Percentiles rank a stretch among this genome's conserved stretches.
Evolutionary conservation across 768 basidiomycete genomes (phyloP).

Genomic region (Mycena amicta): DNA sequence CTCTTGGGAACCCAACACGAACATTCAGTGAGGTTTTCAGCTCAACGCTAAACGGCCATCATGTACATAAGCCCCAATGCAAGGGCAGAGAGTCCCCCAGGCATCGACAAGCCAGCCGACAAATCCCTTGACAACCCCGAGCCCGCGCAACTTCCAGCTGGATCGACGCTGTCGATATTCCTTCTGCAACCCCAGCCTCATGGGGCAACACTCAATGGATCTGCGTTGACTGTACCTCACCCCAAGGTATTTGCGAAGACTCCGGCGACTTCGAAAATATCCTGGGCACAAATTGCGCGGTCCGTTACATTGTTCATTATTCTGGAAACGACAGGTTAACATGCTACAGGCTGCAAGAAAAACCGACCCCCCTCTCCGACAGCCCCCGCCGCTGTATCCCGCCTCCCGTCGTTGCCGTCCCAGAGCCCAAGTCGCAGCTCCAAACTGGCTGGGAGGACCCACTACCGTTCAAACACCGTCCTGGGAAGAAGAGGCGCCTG

Average conservation of each 20-base stretch:
- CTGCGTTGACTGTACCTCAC: conserved; percentile 43
- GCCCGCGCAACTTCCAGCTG: conserved; percentile 24
- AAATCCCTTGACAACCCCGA: conserved; percentile 23
- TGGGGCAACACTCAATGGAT: conserved; percentile 36
- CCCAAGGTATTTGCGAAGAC: conserved; percentile 48
- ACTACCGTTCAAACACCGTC: conserved; percentile 66
- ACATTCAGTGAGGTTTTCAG: too few species aligned
- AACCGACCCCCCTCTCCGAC: conserved; percentile 40
- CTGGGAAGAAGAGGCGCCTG: conserved; percentile 72
- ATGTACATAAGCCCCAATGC: too few species aligned
- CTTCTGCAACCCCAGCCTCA: conserved; percentile 35
- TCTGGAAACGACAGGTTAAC: too few species aligned
- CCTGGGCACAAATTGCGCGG: conserved; percentile 88
- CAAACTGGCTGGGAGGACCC: conserved; percentile 69
- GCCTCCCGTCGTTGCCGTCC: too few species aligned
- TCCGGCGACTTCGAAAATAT: conserved; percentile 75
- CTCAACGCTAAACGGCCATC: too few species aligned
- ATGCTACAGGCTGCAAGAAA: conserved; percentile 74
- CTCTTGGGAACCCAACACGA: too few species aligned
- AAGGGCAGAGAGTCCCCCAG: conserved; percentile 36
- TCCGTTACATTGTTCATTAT: too few species aligned
- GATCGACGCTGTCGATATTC: conserved; percentile 38
- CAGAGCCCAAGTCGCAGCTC: conserved; percentile 35
- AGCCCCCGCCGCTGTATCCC: too few species aligned
- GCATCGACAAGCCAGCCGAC: conserved; percentile 18